These are phyloP conservation scores for Cytospora mali DNA, from an alignment of 2,329 filamentous ascomycete species.

Conservation along the genomic window DNA sequence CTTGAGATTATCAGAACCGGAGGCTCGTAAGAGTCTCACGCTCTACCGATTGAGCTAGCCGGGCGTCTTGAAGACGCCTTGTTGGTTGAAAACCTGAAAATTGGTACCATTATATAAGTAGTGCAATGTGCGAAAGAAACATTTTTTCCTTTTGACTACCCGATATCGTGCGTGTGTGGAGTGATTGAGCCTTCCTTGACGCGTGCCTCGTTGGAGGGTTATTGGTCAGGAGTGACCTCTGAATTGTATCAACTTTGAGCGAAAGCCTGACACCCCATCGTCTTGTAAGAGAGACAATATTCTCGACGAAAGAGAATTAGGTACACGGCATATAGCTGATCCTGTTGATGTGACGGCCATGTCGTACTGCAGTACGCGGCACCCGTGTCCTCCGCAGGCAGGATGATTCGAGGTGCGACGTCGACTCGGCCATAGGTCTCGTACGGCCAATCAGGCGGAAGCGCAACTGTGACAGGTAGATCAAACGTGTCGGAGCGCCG, in stretches of 20 bases:
- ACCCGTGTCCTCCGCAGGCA: background rate
- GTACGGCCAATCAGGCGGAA: background rate
- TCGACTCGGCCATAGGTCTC: background rate
- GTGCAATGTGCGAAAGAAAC: background rate
- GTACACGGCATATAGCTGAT: background rate
- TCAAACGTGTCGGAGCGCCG: background rate
- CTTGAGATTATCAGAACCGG: conserved; percentile 26
- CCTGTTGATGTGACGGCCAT: background rate
- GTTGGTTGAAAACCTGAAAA: background rate
- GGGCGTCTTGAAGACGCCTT: conserved; percentile 39
- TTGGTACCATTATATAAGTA: background rate
- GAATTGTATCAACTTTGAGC: background rate
- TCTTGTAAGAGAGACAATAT: background rate
- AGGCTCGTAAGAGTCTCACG: conserved; percentile 64
- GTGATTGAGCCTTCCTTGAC: background rate
- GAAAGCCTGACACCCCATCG: background rate
- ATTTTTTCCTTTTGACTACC: too few species aligned
- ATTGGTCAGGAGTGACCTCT: background rate
- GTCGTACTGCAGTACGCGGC: background rate
- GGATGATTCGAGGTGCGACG: background rate
- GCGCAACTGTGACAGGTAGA: background rate
- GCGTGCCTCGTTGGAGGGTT: background rate
- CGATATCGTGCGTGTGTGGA: background rate
- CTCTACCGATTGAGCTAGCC: conserved; percentile 73
- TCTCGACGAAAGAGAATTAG: background rate